Evolutionary conservation across 257 asterid species (phyloP).

Genomic region (Verbascum thapsus): DNA sequence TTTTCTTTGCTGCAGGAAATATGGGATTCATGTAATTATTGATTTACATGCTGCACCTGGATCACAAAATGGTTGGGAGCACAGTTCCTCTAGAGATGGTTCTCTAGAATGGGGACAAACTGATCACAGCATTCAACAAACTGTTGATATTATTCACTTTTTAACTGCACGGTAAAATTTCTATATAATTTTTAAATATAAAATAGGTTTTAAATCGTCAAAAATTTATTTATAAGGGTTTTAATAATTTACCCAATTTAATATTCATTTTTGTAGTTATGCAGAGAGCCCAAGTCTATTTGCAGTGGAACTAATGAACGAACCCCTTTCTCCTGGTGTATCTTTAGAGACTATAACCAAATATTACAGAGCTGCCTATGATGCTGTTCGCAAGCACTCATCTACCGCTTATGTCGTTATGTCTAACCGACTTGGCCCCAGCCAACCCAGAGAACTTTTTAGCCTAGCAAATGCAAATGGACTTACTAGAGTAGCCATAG

Average conservation of each 20-base stretch:
- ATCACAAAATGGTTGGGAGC: slow-evolving; percentile 75
- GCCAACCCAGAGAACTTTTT: slow-evolving; percentile 47
- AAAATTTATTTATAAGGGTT: too few relatives aligned
- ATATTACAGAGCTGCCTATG: slow-evolving; percentile 54
- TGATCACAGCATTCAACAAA: slow-evolving; percentile 52
- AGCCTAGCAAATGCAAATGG: slow-evolving; percentile 52
- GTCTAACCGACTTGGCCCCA: slow-evolving; percentile 55
- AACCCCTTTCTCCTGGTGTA: slow-evolving; percentile 64
- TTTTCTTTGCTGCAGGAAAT: slow-evolving; percentile 47
- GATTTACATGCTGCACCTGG: slow-evolving; percentile 86
- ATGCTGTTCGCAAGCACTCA: slow-evolving; percentile 55
- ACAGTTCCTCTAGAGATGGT: slow-evolving; percentile 69
- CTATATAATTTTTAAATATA: too few relatives aligned
- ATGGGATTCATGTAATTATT: slow-evolving; percentile 56
- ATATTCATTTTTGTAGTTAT: slow-evolving; percentile 52
- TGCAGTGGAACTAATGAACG: slow-evolving; percentile 69
- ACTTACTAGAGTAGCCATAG: slow-evolving; percentile 48
- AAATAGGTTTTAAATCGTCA: too few relatives aligned
- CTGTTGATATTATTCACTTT: slow-evolving; percentile 52
- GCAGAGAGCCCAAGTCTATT: slow-evolving; percentile 55
- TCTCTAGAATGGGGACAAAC: slow-evolving; percentile 73
- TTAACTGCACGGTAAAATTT: slow-evolving; percentile 45
- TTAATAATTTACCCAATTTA: too few relatives aligned
- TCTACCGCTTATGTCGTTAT: slow-evolving; percentile 52
- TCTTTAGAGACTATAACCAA: slow-evolving; percentile 39